Percentiles rank a stretch among this genome's conserved stretches.
These are phyloP conservation scores for Debaryomycetaceae sp. DNA, from an alignment of 1,139 yeast species.

Conservation along the genomic window DNA sequence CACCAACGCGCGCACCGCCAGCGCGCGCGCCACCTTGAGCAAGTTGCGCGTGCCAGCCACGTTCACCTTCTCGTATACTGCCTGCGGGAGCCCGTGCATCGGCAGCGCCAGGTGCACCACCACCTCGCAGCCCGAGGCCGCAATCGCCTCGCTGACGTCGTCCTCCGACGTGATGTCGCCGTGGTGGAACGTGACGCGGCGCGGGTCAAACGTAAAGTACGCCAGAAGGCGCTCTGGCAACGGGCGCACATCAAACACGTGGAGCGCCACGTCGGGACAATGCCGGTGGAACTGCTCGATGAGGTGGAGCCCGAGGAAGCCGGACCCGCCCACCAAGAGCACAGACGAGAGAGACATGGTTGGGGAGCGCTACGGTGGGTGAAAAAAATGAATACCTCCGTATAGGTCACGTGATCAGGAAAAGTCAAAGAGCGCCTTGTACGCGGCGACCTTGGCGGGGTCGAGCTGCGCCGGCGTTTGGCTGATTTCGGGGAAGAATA, in stretches of 20 bases:
- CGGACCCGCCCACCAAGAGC: conserved; percentile 87
- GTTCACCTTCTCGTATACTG: conserved; percentile 82
- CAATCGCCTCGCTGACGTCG: conserved; percentile 66
- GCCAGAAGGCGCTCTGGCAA: conserved; percentile 65
- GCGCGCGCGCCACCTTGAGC: conserved; percentile 56
- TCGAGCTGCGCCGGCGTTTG: conserved; percentile 20
- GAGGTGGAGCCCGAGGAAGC: conserved; percentile 89
- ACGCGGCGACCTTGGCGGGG: conserved; percentile 22
- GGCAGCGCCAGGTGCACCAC: conserved; percentile 98
- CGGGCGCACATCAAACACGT: conserved; percentile 89
- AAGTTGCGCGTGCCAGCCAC: conserved; percentile 83
- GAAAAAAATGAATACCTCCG: too few species aligned
- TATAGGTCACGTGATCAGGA: conserved; percentile 11
- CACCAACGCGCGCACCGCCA: conserved; percentile 63
- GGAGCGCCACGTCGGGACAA: conserved; percentile 67
- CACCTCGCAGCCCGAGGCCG: conserved; percentile 58
- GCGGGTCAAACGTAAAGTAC: conserved; percentile 69
- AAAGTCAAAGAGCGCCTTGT: conserved; percentile 25
- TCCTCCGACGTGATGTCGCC: conserved; percentile 81
- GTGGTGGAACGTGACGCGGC: conserved; percentile 54
- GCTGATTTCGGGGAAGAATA: conserved; percentile 28
- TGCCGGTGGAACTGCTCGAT: conserved; percentile 75
- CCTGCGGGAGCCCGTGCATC: conserved; percentile 78
- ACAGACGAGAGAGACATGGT: conserved; percentile 48
- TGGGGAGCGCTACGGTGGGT: neutral